These are phyloP conservation scores for Pachyrhizus erosus DNA, from an alignment of 306 rosid genomes.

Conservation along the genomic window DNA sequence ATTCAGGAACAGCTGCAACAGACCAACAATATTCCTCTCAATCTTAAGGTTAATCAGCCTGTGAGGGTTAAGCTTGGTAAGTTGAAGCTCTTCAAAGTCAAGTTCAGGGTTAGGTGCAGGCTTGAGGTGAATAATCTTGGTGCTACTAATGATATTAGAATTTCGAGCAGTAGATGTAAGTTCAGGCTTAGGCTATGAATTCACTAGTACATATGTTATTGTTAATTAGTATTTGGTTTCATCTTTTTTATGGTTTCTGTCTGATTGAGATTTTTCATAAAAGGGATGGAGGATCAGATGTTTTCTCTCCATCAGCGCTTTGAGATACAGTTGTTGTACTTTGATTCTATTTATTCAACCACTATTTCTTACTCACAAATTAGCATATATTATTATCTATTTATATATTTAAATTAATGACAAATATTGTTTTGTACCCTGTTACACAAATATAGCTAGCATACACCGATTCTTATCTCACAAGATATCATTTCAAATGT, in stretches of 20 bases:
- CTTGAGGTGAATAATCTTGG: constrained; percentile 60
- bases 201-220: neutral
- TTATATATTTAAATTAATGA: neutral
- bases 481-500: too few species aligned
- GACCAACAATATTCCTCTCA: constrained; percentile 63
- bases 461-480: too few species aligned
- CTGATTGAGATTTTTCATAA: constrained; percentile 37
- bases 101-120: constrained; percentile 70
- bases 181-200: constrained; percentile 69
- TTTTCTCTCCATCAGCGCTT: constrained; percentile 36
- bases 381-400: neutral
- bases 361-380: neutral
- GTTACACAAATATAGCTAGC: too few species aligned
- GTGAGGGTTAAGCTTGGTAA: constrained; percentile 81
- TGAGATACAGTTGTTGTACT: constrained; percentile 32
- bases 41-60: constrained; percentile 69
- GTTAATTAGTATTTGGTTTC: constrained; percentile 12
- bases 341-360: constrained; percentile 31
- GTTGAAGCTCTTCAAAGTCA: constrained; percentile 74
- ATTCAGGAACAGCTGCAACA: constrained; percentile 51
- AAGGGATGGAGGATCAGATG: constrained; percentile 36
- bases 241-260: constrained; percentile 34
- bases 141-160: constrained; percentile 49
- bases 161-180: constrained; percentile 69
- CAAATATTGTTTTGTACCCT: neutral